phyloP scores from a whole-genome alignment of 1,284 basidiomycete genomes.

The Leccinum angustisporum region DNA sequence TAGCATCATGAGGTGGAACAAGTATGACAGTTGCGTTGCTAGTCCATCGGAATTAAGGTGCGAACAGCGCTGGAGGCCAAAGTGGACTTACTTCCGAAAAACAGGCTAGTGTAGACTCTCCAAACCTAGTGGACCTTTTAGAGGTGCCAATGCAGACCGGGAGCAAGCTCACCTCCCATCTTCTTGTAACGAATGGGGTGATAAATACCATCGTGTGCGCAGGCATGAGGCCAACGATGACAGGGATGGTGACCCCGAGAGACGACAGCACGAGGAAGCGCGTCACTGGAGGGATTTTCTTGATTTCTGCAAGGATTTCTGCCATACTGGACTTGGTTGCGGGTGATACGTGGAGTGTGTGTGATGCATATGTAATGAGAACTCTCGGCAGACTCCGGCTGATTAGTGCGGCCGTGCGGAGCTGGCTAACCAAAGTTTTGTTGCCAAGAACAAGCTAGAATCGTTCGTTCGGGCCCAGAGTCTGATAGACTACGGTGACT shows the following conservation, averaged over 20 bases:
- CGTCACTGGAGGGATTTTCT: conserved; percentile 86
- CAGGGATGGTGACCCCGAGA: conserved; percentile 60
- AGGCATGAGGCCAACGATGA: conserved; percentile 56
- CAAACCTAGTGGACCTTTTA: conserved; percentile 54
- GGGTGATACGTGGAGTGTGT: neutral
- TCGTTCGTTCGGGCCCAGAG: no score
- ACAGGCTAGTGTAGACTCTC: conserved; percentile 77
- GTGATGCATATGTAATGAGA: conserved; percentile 10
- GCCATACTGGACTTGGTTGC: conserved; percentile 13
- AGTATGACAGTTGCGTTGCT: conserved; percentile 60
- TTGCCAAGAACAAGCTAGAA: no score
- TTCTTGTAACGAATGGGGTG: conserved; percentile 44
- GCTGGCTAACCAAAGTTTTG: no score
- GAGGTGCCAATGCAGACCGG: conserved; percentile 1
- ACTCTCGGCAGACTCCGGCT: neutral
- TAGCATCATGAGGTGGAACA: conserved; percentile 77
- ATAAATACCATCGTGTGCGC: conserved; percentile 61
- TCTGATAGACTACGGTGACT: neutral
- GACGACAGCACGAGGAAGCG: conserved; percentile 67
- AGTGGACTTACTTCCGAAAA: conserved; percentile 61
- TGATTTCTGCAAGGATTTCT: conserved; percentile 56
- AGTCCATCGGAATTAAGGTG: neutral
- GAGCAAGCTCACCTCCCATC: conserved; percentile 50
- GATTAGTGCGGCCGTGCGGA: neutral
- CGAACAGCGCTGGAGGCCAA: neutral